Percentiles rank a stretch among this genome's conserved stretches.
These are phyloP conservation scores for Cornus kousa DNA, from an alignment of 148 eudicot species.

Conservation along the genomic window DNA sequence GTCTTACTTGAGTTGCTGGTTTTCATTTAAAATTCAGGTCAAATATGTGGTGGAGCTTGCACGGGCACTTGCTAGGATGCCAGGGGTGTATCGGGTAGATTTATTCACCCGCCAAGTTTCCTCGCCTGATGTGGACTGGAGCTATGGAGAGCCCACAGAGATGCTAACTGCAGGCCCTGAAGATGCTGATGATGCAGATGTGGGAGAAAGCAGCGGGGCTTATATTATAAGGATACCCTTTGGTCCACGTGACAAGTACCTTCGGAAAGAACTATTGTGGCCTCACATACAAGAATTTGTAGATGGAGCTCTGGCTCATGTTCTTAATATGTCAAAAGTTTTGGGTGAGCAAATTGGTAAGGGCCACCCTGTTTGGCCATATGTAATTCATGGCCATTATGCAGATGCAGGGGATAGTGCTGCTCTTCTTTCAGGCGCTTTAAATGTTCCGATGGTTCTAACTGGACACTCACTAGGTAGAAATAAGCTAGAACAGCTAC, in stretches of 20 bases:
- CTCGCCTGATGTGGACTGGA: conserved; percentile 76
- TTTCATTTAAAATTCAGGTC: conserved; percentile 35
- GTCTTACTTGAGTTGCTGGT: not conserved
- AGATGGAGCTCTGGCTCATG: conserved; percentile 72
- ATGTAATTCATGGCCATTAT: conserved; percentile 78
- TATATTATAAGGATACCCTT: conserved; percentile 70
- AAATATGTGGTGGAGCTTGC: conserved; percentile 85
- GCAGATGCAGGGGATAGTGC: conserved; percentile 90
- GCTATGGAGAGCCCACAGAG: conserved; percentile 77
- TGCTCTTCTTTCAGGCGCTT: conserved; percentile 78
- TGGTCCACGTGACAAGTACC: conserved; percentile 69
- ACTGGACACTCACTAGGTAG: conserved; percentile 84
- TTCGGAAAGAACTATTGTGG: conserved; percentile 63
- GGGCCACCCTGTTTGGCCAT: conserved; percentile 74
- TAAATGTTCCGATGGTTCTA: conserved; percentile 77
- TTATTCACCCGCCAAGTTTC: conserved; percentile 72
- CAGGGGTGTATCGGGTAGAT: conserved; percentile 75
- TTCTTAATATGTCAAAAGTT: conserved; percentile 70
- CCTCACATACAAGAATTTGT: conserved; percentile 74
- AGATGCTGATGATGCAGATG: conserved; percentile 45
- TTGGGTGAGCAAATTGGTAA: conserved; percentile 68
- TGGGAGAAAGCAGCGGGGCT: conserved; percentile 79
- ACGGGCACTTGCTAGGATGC: conserved; percentile 63
- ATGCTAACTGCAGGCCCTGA: conserved; percentile 51
- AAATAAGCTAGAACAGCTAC: conserved; percentile 71